Conservation (phyloP, 352 stramenopile species). For the Lagenidium giganteum region DNA sequence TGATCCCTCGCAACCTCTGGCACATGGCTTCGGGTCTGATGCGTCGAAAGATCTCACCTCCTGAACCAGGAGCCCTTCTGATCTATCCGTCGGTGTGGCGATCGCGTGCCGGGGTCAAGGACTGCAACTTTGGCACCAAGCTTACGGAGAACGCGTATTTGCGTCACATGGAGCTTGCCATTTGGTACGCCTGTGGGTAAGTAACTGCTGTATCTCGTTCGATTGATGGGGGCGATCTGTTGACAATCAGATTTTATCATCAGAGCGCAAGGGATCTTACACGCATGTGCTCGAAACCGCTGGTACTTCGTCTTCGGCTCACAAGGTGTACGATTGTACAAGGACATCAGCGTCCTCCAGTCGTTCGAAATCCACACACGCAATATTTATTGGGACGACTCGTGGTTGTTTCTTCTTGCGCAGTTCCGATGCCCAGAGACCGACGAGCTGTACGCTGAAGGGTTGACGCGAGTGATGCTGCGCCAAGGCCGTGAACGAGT, state of each 20-base stretch:
- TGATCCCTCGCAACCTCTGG: constrained; percentile 69
- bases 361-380: constrained; percentile 62
- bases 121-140: constrained; percentile 47
- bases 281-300: constrained; percentile 41
- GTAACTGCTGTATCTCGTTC: constrained; percentile 8
- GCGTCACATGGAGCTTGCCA: constrained; percentile 65
- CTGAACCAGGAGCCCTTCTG: constrained; percentile 38
- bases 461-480: constrained; percentile 55
- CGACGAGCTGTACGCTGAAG: constrained; percentile 54
- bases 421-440: constrained; percentile 70
- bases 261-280: constrained; percentile 46
- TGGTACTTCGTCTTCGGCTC: constrained; percentile 75
- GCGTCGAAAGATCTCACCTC: constrained; percentile 34
- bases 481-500: constrained; percentile 43
- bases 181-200: constrained; percentile 66
- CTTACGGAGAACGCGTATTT: constrained; percentile 67
- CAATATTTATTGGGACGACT: constrained; percentile 68
- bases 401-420: constrained; percentile 62
- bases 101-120: constrained; percentile 44
- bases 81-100: constrained; percentile 54
- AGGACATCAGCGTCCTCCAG: constrained; percentile 46
- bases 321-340: constrained; percentile 56
- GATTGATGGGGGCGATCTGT: neutral
- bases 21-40: constrained; percentile 58
- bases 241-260: neutral